A percentile compares a stretch with the other conserved stretches of the same genome.
Evolutionary conservation across 2,329 filamentous ascomycete genomes (phyloP).

Genomic region (Colletotrichum cordylinicola): DNA sequence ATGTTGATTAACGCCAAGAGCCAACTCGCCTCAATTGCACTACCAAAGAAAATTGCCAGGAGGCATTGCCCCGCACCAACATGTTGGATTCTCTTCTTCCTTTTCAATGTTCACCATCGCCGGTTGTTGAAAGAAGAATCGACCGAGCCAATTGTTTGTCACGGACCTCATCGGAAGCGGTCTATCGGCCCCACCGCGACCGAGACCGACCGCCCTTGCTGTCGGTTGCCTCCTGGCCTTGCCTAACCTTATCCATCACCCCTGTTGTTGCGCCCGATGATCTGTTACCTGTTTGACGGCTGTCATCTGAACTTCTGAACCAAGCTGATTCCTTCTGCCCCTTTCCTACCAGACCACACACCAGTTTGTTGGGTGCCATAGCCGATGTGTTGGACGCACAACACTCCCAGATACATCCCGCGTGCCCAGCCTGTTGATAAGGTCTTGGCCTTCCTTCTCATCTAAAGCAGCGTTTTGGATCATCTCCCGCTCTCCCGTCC

Average conservation of each 20-base stretch:
- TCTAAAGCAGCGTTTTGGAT: not conserved
- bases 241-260: not conserved
- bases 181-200: conserved; percentile 4
- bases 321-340: not conserved
- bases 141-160: not conserved
- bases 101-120: not conserved
- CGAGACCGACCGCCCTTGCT: not conserved
- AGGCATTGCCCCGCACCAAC: not conserved
- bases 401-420: not conserved
- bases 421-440: not conserved
- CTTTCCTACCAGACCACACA: not conserved
- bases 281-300: not conserved
- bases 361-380: no score
- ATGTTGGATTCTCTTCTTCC: not conserved
- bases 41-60: not conserved
- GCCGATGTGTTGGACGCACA: not conserved
- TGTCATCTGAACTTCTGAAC: conserved; percentile 3
- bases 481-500: not conserved
- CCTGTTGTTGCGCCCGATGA: not conserved
- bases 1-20: conserved; percentile 18
- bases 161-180: not conserved
- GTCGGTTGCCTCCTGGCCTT: not conserved
- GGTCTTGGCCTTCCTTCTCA: not conserved
- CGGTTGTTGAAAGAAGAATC: not conserved
- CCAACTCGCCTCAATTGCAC: not conserved